These are phyloP conservation scores for Begonia peltatifolia DNA, from an alignment of 306 rosid genomes.

Conservation along the genomic window DNA sequence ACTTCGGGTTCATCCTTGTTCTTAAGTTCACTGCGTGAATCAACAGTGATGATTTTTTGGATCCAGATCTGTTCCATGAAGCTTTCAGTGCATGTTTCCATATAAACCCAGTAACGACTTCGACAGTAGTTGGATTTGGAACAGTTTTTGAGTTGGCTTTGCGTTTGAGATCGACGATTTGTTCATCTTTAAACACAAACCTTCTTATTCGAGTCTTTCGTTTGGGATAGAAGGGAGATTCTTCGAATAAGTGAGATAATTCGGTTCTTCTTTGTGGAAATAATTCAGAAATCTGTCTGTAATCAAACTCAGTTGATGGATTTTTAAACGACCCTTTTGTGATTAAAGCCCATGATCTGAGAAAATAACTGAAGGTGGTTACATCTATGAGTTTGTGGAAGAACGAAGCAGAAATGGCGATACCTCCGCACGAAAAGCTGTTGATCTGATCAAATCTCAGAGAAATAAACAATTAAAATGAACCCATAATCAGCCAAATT, in stretches of 20 bases:
- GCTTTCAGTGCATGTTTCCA: constrained; percentile 12
- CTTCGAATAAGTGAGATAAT: not conserved
- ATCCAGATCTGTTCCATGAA: not conserved
- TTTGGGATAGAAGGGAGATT: not conserved
- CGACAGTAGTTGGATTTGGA: constrained; percentile 9
- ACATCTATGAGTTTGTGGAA: constrained; percentile 8
- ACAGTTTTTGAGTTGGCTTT: not conserved
- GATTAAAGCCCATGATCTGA: not conserved
- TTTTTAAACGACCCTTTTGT: not conserved
- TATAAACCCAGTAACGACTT: constrained; percentile 11
- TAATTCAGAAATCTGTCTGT: not conserved
- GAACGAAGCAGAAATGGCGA: constrained; percentile 2
- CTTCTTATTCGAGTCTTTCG: constrained; percentile 7
- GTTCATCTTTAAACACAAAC: constrained; percentile 3
- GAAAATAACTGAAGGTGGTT: constrained; percentile 1
- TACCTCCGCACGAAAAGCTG: constrained; percentile 4
- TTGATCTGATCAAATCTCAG: not conserved
- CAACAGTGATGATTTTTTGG: not conserved
- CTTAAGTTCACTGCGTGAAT: constrained; percentile 3
- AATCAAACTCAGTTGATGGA: not conserved
- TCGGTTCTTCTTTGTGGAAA: constrained; percentile 5
- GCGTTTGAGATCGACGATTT: not conserved
- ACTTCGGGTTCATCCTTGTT: constrained; percentile 1
- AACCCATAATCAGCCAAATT: no score
- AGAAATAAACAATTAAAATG: no score